These are phyloP conservation scores for Cryptococcus wingfieldii DNA, from an alignment of 1,284 basidiomycete genomes.

Conservation along the genomic window DNA sequence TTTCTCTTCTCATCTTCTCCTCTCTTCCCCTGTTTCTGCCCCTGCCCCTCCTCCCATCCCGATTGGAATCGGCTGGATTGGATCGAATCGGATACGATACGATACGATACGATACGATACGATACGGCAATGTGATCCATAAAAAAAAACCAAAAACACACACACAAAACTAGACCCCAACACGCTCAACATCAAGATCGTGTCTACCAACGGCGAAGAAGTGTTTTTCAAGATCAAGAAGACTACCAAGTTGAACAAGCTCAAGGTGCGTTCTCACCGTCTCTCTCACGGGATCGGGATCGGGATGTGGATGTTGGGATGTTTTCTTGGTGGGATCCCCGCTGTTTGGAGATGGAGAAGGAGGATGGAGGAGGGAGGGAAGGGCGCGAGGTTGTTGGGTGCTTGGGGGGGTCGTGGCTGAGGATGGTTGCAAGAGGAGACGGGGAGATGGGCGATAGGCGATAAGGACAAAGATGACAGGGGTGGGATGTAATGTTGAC, in stretches of 20 bases:
- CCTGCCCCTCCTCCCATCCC: too few relatives aligned
- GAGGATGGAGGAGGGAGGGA: neutral
- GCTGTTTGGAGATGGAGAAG: neutral
- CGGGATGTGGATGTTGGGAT: too few relatives aligned
- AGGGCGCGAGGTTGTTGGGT: neutral
- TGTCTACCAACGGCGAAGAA: slow-evolving; percentile 74
- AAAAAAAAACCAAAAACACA: too few relatives aligned
- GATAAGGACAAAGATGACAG: neutral
- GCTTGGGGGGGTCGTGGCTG: neutral
- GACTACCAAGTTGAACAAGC: slow-evolving; percentile 87
- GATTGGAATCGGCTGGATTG: too few relatives aligned
- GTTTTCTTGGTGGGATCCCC: too few relatives aligned
- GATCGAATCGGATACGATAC: neutral
- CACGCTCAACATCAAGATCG: slow-evolving; percentile 80
- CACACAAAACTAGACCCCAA: slow-evolving; percentile 50
- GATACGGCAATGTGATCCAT: neutral
- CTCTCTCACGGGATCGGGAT: neutral
- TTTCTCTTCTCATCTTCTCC: too few relatives aligned
- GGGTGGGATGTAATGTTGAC: too few relatives aligned
- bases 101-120: neutral
- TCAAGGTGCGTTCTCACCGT: slow-evolving; percentile 48
- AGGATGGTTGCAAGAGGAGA: neutral
- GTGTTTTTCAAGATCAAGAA: slow-evolving; percentile 99
- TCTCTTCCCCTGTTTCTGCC: too few relatives aligned
- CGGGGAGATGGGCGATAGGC: neutral